Evolutionary conservation across 768 basidiomycete genomes (phyloP).

Genomic region (Kwoniella shandongensis): DNA sequence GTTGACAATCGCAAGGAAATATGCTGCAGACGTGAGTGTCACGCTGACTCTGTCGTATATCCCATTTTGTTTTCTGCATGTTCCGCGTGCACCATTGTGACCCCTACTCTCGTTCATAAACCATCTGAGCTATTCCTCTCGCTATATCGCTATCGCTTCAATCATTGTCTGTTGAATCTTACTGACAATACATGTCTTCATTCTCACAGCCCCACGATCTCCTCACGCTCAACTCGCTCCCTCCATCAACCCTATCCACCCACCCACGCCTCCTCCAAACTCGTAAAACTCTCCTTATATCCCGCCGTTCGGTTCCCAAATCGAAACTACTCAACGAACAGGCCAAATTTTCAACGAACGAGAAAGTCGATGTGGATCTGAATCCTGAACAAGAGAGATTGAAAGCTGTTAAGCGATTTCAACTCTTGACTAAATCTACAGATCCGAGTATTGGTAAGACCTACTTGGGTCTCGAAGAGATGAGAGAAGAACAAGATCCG

Average conservation of each 20-base stretch:
- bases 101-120: too few species aligned
- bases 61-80: too few species aligned
- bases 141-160: neutral
- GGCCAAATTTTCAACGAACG: neutral
- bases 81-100: too few species aligned
- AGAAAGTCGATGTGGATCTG: conserved; percentile 6
- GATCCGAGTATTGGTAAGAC: conserved; percentile 40
- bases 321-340: neutral
- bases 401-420: conserved; percentile 44
- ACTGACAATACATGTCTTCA: neutral
- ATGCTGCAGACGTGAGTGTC: conserved; percentile 49
- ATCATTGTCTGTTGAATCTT: too few species aligned
- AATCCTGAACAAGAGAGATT: conserved; percentile 29
- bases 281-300: conserved; percentile 36
- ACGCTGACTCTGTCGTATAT: neutral
- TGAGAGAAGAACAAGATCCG: conserved; percentile 15
- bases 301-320: conserved; percentile 22
- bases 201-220: conserved; percentile 46
- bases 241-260: conserved; percentile 35
- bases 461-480: conserved; percentile 29
- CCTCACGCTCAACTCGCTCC: conserved; percentile 43
- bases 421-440: conserved; percentile 46
- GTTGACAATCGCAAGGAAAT: conserved; percentile 34
- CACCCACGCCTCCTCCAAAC: conserved; percentile 47
- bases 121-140: too few species aligned